These are phyloP conservation scores for Cordia subcordata DNA, from an alignment of 257 asterid species.

Conservation along the genomic window DNA sequence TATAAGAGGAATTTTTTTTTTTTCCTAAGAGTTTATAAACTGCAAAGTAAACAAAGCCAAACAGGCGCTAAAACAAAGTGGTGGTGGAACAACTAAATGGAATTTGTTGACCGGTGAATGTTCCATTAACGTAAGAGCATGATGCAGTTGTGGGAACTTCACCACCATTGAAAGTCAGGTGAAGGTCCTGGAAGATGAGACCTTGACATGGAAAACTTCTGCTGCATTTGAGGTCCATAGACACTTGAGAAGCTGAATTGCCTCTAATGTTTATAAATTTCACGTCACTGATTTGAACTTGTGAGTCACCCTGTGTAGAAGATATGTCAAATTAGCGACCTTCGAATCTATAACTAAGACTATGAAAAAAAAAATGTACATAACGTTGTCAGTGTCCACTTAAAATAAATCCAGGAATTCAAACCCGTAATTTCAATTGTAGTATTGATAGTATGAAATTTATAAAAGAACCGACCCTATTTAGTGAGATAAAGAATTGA, in stretches of 20 bases:
- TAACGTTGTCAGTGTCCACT: too few species aligned
- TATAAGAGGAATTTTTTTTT: too few species aligned
- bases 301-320: conserved; percentile 9
- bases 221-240: conserved; percentile 1
- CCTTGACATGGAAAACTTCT: conserved; percentile 5
- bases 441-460: too few species aligned
- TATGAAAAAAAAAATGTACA: not conserved
- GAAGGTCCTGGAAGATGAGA: conserved; percentile 1
- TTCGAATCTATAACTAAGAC: too few species aligned
- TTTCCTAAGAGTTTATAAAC: too few species aligned
- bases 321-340: not conserved
- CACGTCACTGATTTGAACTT: conserved; percentile 13
- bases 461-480: too few species aligned
- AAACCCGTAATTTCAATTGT: too few species aligned
- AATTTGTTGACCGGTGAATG: not conserved
- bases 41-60: too few species aligned
- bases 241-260: not conserved
- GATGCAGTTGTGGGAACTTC: conserved; percentile 1
- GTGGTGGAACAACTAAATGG: not conserved
- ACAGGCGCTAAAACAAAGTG: too few species aligned
- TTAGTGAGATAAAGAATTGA: not conserved
- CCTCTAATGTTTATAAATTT: conserved; percentile 12
- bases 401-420: too few species aligned
- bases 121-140: conserved; percentile 1
- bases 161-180: not conserved